Base-by-base conservation (phyloP, 768 basidiomycete genomes). In the Pleurotus tuber-regium region DNA sequence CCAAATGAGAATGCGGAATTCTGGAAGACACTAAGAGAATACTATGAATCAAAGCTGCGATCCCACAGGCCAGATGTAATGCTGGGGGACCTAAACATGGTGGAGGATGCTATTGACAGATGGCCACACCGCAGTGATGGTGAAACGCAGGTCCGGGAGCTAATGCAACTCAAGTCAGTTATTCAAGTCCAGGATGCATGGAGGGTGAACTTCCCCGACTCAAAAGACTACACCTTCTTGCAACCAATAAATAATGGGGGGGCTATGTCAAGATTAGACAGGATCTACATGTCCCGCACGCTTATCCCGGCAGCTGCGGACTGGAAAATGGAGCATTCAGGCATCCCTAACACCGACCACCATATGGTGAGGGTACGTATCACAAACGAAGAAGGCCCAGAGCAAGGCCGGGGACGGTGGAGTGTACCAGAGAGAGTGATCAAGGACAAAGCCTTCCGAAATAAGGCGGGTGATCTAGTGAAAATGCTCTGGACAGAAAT, bases 31-130 rank as follows among this genome's bases (percentile, higher is more conserved):
- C 49, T 65, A 3, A n/a, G 54, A 12, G 19, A 46, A 2, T 50
- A n/a, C 23, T 62, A 41, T 9, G 33, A 49, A 26, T 28, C 2
- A 24, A 35, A 43, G 46, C 46, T 39, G 26, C 24, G 49, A 2
- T 41, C 50, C 2, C 53, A 52, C 11, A 57, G 47, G 38, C 68
- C 65, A 4, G 66, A 76, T 24, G 11, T 73, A 0, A 52, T 79
- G 47, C 33, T 68, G 0, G 74, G 75, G 0, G 74, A 80, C 52
- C 70, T 70, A 36, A 78, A 80, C 54, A 28, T 76, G 1, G 66
- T 69, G 0, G 74, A 78, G 50, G 69, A 73, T 2, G 10, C 54
- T 0, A 50, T 76, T 0, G 75, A 77, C 49, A 9, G 70, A 0
- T 40, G 70, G 0, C 75, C 74, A n/a, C n/a, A n/a, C n/a, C n/a